Base-by-base conservation (phyloP, 2,329 filamentous ascomycete genomes). In the Emergomyces orientalis region DNA sequence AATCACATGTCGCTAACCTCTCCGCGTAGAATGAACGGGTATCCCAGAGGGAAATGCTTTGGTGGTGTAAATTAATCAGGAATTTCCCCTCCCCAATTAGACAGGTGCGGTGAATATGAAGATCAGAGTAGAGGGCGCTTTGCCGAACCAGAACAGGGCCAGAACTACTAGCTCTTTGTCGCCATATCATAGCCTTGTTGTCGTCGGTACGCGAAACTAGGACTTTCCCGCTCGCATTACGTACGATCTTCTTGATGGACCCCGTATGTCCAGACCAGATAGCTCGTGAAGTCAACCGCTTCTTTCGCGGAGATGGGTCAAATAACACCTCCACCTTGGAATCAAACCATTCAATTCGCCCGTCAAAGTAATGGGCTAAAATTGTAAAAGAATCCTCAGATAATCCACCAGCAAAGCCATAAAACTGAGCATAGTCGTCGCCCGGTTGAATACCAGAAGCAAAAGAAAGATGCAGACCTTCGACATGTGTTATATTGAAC, bases 401-500 rank as follows among this genome's bases (percentile, higher is more conserved):
- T 62, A 80, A 81, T 63, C 76, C 77, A 37, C 87, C 86, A 70
- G 87, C 91, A 70, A 92, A 95, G 52, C 84, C 84, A 70, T 87
- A 83, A 54, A 92, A 84, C 69, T 90, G 88, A 14, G 87, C 83
- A 72, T 93, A 84, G 67, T 84, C 80, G 62, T 79, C 74, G 25
- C 72, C 66, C 5, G 63, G 62, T 13, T 69, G 66, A 22, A 71
- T 60, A 13, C 65, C 72, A 13, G 69, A 62, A 11, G 64, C 65
- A 63, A 79, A 75, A 5, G 73, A 74, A 52, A 80, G 72, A 51
- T 77, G 69, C 63, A 87, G 67, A 1, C 82, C 82, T 69, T 89
- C 85, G 32, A 92, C 84, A 70, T 95, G 89, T 1, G 90, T 86
- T 68, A 97, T 87, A 71, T 91, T 94, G 78, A 94, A 95, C n/a